These are phyloP conservation scores for Colletotrichum incanum DNA, from an alignment of 2,329 filamentous ascomycete genomes.

Conservation along the genomic window DNA sequence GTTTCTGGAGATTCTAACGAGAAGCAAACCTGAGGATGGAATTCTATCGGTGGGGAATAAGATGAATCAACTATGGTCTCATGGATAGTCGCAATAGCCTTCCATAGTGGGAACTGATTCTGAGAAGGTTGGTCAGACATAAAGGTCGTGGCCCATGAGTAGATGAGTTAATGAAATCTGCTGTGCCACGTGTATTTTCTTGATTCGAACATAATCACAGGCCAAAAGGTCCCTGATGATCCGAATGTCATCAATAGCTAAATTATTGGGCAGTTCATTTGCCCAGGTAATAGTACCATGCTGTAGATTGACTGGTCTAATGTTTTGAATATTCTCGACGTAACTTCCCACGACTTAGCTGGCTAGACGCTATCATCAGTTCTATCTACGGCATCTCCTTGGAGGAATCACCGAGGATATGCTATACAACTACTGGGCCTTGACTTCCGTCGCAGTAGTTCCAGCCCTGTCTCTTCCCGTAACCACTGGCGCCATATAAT, in stretches of 20 bases:
- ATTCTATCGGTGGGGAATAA: too few species aligned
- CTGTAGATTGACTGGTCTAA: neutral
- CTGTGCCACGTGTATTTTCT: neutral
- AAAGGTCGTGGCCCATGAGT: neutral
- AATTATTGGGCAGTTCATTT: neutral
- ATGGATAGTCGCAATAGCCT: neutral
- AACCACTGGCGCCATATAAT: neutral
- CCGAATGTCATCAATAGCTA: neutral
- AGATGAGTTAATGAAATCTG: rapidly evolving
- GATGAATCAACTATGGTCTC: neutral
- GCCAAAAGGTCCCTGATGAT: neutral
- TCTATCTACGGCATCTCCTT: neutral
- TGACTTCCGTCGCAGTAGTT: conserved; percentile 21
- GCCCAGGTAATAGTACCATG: too few species aligned
- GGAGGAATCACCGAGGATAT: too few species aligned
- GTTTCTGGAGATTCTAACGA: neutral
- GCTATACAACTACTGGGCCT: neutral
- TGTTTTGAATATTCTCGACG: too few species aligned
- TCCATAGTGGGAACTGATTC: neutral
- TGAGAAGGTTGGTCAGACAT: neutral
- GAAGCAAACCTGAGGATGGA: neutral
- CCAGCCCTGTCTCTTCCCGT: conserved; percentile 36
- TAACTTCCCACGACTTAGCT: neutral
- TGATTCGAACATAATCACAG: too few species aligned
- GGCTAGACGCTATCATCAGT: too few species aligned